Conservation (phyloP, 352 stramenopile genomes). For the Phytophthora constricta region DNA sequence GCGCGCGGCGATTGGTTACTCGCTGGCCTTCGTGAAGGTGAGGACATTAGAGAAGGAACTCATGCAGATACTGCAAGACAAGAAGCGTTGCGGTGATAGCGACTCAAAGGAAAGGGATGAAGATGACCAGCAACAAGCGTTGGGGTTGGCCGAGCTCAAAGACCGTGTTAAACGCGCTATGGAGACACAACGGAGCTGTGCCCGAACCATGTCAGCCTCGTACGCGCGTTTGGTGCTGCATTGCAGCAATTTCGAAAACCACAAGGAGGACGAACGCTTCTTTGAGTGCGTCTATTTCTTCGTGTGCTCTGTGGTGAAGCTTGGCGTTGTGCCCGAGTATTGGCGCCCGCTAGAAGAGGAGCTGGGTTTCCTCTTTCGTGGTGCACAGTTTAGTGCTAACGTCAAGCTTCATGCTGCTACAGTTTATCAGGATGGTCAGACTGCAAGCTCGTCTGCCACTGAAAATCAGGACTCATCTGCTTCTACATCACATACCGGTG, state of each 20-base stretch:
- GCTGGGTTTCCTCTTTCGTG: constrained; percentile 77
- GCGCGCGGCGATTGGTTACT: constrained; percentile 68
- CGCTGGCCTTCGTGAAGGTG: constrained; percentile 64
- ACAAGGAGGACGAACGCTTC: constrained; percentile 84
- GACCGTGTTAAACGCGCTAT: constrained; percentile 36
- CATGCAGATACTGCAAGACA: constrained; percentile 35
- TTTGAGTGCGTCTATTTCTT: constrained; percentile 88
- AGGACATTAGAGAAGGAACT: constrained; percentile 58
- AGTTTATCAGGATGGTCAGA: constrained; percentile 26
- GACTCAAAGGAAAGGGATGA: constrained; percentile 29
- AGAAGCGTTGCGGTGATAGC: constrained; percentile 26
- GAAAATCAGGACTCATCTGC: constrained; percentile 22
- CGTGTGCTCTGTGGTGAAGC: constrained; percentile 73
- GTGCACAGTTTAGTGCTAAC: constrained; percentile 73
- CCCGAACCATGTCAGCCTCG: constrained; percentile 48
- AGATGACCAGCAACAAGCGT: constrained; percentile 28
- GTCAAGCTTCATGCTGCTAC: constrained; percentile 51
- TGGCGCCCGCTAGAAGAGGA: constrained; percentile 74
- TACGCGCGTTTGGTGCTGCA: constrained; percentile 80
- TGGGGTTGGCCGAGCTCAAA: constrained; percentile 30
- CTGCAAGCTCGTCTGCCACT: constrained; percentile 3
- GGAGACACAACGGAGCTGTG: constrained; percentile 39
- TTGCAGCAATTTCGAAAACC: constrained; percentile 85
- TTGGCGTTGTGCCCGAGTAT: constrained; percentile 56
- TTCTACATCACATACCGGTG: constrained; percentile 15